Conservation (phyloP, 257 asterid species). For the Capsicum pubescens region DNA sequence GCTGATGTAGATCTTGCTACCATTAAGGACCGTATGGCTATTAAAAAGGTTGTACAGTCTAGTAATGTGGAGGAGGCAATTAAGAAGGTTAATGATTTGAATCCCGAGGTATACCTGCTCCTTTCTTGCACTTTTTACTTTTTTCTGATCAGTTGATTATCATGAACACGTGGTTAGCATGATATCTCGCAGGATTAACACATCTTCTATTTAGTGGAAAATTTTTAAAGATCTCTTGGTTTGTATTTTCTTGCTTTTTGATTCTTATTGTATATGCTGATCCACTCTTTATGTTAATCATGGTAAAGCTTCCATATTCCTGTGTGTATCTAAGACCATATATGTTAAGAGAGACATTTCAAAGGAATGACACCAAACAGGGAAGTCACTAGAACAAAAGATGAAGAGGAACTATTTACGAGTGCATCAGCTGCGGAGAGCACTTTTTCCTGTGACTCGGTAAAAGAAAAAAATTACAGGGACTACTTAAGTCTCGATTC, state of each 20-base stretch:
- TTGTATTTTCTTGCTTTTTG: not conserved
- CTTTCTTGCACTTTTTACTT: not conserved
- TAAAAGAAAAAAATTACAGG: not conserved
- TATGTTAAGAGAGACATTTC: not conserved
- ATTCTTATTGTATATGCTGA: not conserved
- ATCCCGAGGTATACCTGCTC: conserved; percentile 70
- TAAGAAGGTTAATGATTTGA: conserved; percentile 79
- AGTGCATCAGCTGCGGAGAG: not conserved
- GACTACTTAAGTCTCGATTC: not conserved
- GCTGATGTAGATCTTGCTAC: conserved; percentile 89
- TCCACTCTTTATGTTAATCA: not conserved
- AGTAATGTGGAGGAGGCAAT: conserved; percentile 93
- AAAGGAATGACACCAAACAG: not conserved
- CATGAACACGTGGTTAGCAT: too few species aligned
- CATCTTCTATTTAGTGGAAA: not conserved
- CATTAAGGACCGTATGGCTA: conserved; percentile 81
- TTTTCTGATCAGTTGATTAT: not conserved
- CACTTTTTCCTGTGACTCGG: not conserved
- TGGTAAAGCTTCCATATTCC: not conserved
- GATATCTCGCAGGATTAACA: not conserved
- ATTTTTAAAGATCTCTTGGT: not conserved
- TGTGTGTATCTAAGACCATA: conserved; percentile 11
- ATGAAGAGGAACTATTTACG: not conserved
- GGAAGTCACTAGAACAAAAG: not conserved
- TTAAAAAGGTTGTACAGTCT: conserved; percentile 80